Conservation (phyloP, 106 monocot genomes). For the Amphibolis antarctica region DNA sequence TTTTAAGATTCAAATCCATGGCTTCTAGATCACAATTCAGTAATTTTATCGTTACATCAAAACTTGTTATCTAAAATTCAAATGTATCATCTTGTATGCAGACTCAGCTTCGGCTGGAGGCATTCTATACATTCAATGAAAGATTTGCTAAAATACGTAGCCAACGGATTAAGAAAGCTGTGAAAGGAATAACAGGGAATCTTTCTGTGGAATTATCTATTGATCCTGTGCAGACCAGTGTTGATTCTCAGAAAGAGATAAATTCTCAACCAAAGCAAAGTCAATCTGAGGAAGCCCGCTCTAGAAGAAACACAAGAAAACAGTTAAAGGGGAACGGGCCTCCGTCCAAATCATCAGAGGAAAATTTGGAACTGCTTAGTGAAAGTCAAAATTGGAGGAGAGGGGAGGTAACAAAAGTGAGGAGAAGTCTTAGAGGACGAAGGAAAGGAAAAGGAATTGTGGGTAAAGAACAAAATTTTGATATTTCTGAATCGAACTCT, state of each 20-base stretch:
- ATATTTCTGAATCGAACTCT: constrained; percentile 21
- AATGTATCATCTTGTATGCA: constrained; percentile 27
- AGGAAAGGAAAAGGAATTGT: constrained; percentile 3
- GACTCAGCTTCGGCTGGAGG: constrained; percentile 87
- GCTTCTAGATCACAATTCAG: too few relatives aligned
- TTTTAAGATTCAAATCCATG: too few relatives aligned
- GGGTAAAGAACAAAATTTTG: constrained; percentile 3
- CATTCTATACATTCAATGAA: constrained; percentile 95
- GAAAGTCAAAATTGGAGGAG: constrained; percentile 2
- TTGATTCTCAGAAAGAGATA: constrained; percentile 11
- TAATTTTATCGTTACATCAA: too few relatives aligned
- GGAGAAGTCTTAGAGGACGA: constrained; percentile 16
- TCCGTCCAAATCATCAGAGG: not conserved
- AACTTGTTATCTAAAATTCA: too few relatives aligned
- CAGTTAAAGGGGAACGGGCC: constrained; percentile 6
- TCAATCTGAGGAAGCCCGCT: constrained; percentile 2
- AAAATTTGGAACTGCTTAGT: constrained; percentile 11
- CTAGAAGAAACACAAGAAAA: not conserved
- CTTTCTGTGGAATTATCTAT: constrained; percentile 31
- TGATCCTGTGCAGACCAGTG: constrained; percentile 18
- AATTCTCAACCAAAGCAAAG: constrained; percentile 10
- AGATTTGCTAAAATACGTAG: constrained; percentile 96
- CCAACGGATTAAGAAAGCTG: constrained; percentile 81
- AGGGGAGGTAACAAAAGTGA: constrained; percentile 18
- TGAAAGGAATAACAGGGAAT: constrained; percentile 78